Conservation (phyloP, 192 early-diverging fungal genomes). For the Coemansia sp. region DNA sequence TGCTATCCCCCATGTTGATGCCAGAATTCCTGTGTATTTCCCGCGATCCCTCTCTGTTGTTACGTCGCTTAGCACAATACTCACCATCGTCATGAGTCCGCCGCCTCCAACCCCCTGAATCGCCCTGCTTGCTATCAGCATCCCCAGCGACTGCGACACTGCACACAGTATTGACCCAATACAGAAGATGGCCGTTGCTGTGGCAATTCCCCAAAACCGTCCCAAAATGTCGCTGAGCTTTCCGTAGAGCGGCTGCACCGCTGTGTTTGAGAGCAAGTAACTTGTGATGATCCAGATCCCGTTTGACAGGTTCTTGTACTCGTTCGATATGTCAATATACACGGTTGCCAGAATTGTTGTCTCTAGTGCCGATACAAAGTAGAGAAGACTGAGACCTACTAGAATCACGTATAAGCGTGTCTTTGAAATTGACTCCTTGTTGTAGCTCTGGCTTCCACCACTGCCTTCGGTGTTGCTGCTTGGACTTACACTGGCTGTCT, state of each 20-base stretch:
- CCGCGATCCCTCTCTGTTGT: constrained; percentile 62
- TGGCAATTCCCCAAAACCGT: constrained; percentile 57
- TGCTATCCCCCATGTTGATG: constrained; percentile 59
- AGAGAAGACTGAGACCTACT: constrained; percentile 39
- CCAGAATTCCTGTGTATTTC: constrained; percentile 61
- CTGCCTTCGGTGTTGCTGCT: constrained; percentile 10
- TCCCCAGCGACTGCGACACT: constrained; percentile 60
- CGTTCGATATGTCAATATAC: constrained; percentile 62
- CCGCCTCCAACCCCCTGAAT: constrained; percentile 73
- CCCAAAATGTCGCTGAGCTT: constrained; percentile 86
- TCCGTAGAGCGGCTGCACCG: constrained; percentile 79
- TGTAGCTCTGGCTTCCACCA: constrained; percentile 19
- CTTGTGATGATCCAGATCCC: constrained; percentile 81
- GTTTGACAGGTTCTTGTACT: constrained; percentile 60
- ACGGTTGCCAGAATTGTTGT: constrained; percentile 76
- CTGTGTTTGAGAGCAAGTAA: constrained; percentile 70
- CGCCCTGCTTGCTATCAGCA: constrained; percentile 70
- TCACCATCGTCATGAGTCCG: constrained; percentile 64
- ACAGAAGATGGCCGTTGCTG: constrained; percentile 57
- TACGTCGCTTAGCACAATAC: constrained; percentile 70
- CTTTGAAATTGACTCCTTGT: constrained; percentile 25
- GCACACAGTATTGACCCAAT: constrained; percentile 60
- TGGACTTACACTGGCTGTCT: constrained; percentile 5
- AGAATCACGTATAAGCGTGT: constrained; percentile 18
- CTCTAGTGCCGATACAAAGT: constrained; percentile 70